Conservation (phyloP, 2,329 filamentous ascomycete genomes). For the Grosmannia serpens region DNA sequence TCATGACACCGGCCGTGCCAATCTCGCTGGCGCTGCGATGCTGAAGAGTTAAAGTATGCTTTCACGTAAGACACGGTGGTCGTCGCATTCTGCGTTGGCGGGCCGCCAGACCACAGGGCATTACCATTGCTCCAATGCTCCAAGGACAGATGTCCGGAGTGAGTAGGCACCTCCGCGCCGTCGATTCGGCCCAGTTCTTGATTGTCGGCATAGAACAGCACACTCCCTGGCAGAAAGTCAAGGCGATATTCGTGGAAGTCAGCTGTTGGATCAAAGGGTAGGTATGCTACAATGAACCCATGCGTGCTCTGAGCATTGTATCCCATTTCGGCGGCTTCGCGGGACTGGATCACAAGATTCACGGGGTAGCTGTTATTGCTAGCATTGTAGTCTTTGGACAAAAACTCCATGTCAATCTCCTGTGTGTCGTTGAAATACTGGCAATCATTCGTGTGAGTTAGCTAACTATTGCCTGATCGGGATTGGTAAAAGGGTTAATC, state of each 20-base stretch:
- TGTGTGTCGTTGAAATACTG: constrained; percentile 70
- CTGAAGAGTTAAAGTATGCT: constrained; percentile 67
- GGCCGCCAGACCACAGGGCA: constrained; percentile 57
- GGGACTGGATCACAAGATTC: constrained; percentile 66
- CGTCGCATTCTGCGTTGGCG: constrained; percentile 49
- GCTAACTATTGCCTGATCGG: too few species aligned
- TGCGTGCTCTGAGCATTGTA: constrained; percentile 51
- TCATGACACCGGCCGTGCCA: constrained; percentile 30
- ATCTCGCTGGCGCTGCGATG: constrained; percentile 25
- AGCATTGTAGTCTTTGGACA: constrained; percentile 51
- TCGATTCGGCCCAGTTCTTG: constrained; percentile 42
- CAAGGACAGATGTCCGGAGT: constrained; percentile 54
- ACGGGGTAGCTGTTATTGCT: constrained; percentile 42
- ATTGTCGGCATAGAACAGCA: constrained; percentile 61
- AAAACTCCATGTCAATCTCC: constrained; percentile 73
- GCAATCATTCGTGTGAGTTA: neutral
- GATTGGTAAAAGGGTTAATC: neutral
- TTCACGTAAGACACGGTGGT: constrained; percentile 60
- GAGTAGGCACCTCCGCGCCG: constrained; percentile 44
- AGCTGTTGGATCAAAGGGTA: constrained; percentile 54
- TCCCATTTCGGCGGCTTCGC: constrained; percentile 42
- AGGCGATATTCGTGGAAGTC: constrained; percentile 70
- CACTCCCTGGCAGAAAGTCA: constrained; percentile 53
- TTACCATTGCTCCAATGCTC: constrained; percentile 76
- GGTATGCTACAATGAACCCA: constrained; percentile 43